Evolutionary conservation across 1,139 yeast species (phyloP), one percentile per base, ranked within the genome.

Genomic region (Yamadazyma songkhlaensis): DNA sequence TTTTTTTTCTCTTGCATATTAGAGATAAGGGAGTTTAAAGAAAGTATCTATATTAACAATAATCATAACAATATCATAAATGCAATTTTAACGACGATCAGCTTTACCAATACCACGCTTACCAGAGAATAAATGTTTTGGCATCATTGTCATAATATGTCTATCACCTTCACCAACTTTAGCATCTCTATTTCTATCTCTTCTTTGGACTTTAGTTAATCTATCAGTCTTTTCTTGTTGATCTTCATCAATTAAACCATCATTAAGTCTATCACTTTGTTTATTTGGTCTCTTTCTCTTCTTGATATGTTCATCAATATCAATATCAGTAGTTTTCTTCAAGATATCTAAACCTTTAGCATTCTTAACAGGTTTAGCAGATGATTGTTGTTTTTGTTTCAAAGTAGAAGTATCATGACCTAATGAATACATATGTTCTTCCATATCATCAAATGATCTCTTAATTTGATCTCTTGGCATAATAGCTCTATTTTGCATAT

Each of bases 121-220:
- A 69, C 99, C 99, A 57, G 90, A 72, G 72, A 84, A 86, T 75
- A 92, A 75, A 70, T 92, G 98, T 73, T 89, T 90, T 47, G 97
- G 96, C 69, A 88, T 65, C 47, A 86, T 71, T 41, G 87, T 92
- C 43, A 90, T 79, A 42, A 81, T 73, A 61, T 88, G 96, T 67
- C 97, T 84, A 67, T 92, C 99, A 56, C 87, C 86, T 70, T 94
- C 98, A 72, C 97, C 97, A 50, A 80, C 86, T 67, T 96, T 82
- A 31, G 97, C 96, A 59, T 74, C 68, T 70, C 92, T 83, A 68
- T 90, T 88, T 72, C 97, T 81, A 58, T 86, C 95, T 68, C 96
- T 81, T 77, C 96, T 89, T 62, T 86, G 92, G 52, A 87, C 65
- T 71, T 89, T 89, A 57, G 80, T 84, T 66, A 89, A 70, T 72